Evolutionary conservation across 2,329 filamentous ascomycete genomes (phyloP), one percentile per base, ranked within the genome.

Genomic region (Colletotrichum acutatum): DNA sequence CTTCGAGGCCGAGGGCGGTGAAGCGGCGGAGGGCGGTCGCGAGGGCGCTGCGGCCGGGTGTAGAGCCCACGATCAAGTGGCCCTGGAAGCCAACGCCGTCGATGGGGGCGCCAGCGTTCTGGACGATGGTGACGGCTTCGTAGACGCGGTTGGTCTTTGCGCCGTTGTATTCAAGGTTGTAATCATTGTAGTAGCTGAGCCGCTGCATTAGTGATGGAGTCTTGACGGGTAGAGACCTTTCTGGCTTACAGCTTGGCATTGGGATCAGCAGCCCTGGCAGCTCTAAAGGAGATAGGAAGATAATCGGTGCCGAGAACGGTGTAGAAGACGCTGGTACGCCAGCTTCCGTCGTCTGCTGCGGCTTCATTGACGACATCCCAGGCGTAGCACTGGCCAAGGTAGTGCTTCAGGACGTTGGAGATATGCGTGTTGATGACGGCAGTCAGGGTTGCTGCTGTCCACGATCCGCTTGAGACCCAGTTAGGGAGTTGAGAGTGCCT

Each of bases 121-220:
- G 75, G 2, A 84, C 75, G 34, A 79, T 75, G 59, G 76, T 77
- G 52, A 85, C 82, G 24, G 85, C 78, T 22, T 78, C 79, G 16
- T 79, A 66, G 2, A 79, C 80, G 5, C 78, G 80, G 5, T 79
- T 80, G 28, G 78, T 78, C 77, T 86, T 85, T 30, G 79, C 74
- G 12, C 79, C 78, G 5, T 81, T 77, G 57, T 74, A 74, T 78
- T 90, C 88, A 66, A 88, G 83, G 79, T 90, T 89, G 81, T 90
- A 91, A 78, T 91, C 89, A 78, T 91, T 91, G 81, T 89, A 89
- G 79, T 90, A 91, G 5, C 72, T 74, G 5, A 3, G 46, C 2
- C 6, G 3, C 19, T 57, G 19, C 7, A n/a, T 49, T 49, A 49
- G 42, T n/a, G 19, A 49, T 42, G 16, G 37, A 3, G 16, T 19